Base-by-base conservation (phyloP, 352 stramenopile species). In the Globisporangium echinulatum region DNA sequence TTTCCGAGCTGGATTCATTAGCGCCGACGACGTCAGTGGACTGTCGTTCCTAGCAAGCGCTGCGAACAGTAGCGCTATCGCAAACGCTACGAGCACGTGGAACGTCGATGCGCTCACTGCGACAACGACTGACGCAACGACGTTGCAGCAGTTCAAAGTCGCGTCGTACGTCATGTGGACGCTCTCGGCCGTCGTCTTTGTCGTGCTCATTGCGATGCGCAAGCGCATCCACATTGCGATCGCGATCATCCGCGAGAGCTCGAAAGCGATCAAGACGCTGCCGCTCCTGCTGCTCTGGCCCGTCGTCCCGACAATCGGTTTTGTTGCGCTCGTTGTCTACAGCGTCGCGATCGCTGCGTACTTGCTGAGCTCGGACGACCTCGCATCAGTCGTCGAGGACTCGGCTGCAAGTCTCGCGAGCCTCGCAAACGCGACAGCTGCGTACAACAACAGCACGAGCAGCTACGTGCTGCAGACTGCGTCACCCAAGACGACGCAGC, bases 161-260 rank as follows among this genome's bases (percentile, higher is more conserved):
- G 76, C 79, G 6, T 74, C 76, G 33, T 87, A 85, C n/a, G 46
- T 87, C 25, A 64, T 84, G 36, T 88, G 76, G 79, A 59, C 69
- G 3, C 54, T 75, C 44, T 87, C 79, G 25, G 70, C 25, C 3
- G 33, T 84, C 15, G 68, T 87, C 37, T 62, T 87, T 7, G 56
- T 92, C 38, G 52, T 92, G 37, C 49, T 92, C n/a, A 44, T 89
- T 14, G 77, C 78, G 14, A 87, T 92, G 82, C 69, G 64, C 8
- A 85, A 87, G 46, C 75, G 82, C 19, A 73, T 91, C 53, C 70
- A 77, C 59, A 80, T 91, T 53, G 76, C 79, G 3, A 68, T 90
- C 14, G 82, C 79, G 9, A 85, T 91, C 56, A 87, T 91, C 53
- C 72, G 75, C 6, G 82, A 91, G 64, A 85, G 77, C 52, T 88